Evolutionary conservation across 2,329 filamentous ascomycete species (phyloP).

Genomic region (Harringtonia lauricola): DNA sequence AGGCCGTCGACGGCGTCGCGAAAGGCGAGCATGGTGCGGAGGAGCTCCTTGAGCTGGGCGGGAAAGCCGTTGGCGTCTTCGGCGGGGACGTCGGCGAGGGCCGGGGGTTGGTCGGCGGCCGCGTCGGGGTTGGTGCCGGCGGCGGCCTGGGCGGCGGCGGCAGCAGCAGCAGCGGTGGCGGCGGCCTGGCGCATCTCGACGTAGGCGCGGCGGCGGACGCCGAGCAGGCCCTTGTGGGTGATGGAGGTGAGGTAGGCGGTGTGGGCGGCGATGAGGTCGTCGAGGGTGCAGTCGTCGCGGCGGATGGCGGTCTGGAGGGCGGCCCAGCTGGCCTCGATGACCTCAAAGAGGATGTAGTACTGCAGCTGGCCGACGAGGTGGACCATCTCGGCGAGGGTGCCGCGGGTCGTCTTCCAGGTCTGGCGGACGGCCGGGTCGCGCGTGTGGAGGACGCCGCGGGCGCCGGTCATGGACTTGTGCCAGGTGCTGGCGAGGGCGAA

Average conservation of each 20-base stretch:
- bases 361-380: constrained; percentile 96
- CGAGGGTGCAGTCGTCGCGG: constrained; percentile 75
- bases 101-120: constrained; percentile 21
- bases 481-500: constrained; percentile 86
- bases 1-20: constrained; percentile 88
- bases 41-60: constrained; percentile 78
- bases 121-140: constrained; percentile 54
- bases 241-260: constrained; percentile 85
- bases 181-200: constrained; percentile 22
- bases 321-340: constrained; percentile 94
- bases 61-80: constrained; percentile 73
- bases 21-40: constrained; percentile 89
- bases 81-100: constrained; percentile 28
- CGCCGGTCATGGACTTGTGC: constrained; percentile 91
- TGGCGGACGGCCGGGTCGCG: constrained; percentile 56
- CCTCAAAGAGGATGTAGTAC: constrained; percentile 97
- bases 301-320: constrained; percentile 73
- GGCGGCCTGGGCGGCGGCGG: constrained; percentile 46
- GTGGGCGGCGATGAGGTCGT: constrained; percentile 90
- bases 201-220: constrained; percentile 46
- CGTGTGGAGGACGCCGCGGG: constrained; percentile 76
- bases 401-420: constrained; percentile 85
- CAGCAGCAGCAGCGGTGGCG: constrained; percentile 25
- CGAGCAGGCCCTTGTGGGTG: constrained; percentile 89
- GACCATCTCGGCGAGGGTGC: constrained; percentile 91